phyloP scores from a whole-genome alignment of 306 rosid genomes.

The Rosa multiflora region DNA sequence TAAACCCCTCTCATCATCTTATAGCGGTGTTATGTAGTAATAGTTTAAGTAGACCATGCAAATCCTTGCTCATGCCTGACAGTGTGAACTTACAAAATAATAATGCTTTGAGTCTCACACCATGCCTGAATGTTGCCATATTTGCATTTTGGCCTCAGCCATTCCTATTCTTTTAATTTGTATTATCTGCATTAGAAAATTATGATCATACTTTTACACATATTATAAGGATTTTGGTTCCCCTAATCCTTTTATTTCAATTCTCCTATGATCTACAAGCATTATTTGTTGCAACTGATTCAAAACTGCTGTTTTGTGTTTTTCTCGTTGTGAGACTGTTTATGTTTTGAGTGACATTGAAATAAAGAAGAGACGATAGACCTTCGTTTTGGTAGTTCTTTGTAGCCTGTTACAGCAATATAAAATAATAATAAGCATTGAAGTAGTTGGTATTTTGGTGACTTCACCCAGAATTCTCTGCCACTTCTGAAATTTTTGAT shows the following conservation, averaged over 20 bases:
- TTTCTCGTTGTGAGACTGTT: background rate
- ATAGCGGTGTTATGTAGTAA: background rate
- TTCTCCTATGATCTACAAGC: background rate
- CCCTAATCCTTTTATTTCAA: background rate
- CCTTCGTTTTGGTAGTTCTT: background rate
- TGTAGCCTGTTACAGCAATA: background rate
- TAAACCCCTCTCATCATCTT: background rate
- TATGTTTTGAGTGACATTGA: background rate
- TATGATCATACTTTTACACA: background rate
- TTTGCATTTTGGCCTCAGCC: background rate
- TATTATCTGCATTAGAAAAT: background rate
- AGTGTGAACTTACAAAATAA: background rate
- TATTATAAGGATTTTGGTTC: background rate
- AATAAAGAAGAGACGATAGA: background rate
- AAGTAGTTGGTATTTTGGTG: background rate
- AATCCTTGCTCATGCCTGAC: slow-evolving; percentile 1
- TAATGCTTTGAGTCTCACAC: background rate
- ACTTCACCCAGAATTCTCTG: background rate
- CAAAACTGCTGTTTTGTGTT: background rate
- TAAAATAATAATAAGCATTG: background rate
- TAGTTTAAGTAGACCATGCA: background rate
- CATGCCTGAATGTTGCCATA: background rate
- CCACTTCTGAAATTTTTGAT: background rate
- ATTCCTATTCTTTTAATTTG: background rate
- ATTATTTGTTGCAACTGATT: background rate